Conservation (phyloP, 1,284 basidiomycete genomes). For the Leccinum ponderosum region DNA sequence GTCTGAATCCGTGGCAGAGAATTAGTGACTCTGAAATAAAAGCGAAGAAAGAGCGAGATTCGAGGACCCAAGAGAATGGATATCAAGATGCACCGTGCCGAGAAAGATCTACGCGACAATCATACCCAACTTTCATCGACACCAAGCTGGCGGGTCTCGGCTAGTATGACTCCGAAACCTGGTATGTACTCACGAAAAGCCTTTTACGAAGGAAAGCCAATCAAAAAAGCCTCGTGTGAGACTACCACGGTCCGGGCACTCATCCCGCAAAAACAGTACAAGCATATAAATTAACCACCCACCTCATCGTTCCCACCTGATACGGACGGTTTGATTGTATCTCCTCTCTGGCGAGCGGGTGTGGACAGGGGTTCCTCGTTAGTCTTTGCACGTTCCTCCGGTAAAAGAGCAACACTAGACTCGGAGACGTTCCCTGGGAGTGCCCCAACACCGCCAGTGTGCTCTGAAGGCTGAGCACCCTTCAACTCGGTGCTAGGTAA, state of each 20-base stretch:
- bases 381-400: slow-evolving; percentile 31
- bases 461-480: slow-evolving; percentile 31
- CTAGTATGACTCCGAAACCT: background rate
- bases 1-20: background rate
- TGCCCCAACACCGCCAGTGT: slow-evolving; percentile 28
- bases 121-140: background rate
- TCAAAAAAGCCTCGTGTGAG: background rate
- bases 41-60: background rate
- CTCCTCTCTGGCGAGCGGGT: slow-evolving; percentile 16
- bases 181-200: background rate
- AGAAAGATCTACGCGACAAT: background rate
- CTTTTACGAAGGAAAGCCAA: background rate
- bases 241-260: background rate
- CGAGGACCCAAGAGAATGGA: background rate
- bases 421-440: slow-evolving; percentile 33
- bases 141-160: background rate
- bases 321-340: slow-evolving; percentile 16
- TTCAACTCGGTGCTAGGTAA: slow-evolving; percentile 29
- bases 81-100: background rate
- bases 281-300: slow-evolving; percentile 5
- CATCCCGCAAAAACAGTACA: background rate
- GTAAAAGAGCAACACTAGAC: slow-evolving; percentile 32
- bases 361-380: background rate
- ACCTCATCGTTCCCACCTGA: slow-evolving; percentile 20
- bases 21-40: slow-evolving; percentile 12